phyloP scores from a whole-genome alignment of 768 basidiomycete genomes.

The Megacollybia marginata region DNA sequence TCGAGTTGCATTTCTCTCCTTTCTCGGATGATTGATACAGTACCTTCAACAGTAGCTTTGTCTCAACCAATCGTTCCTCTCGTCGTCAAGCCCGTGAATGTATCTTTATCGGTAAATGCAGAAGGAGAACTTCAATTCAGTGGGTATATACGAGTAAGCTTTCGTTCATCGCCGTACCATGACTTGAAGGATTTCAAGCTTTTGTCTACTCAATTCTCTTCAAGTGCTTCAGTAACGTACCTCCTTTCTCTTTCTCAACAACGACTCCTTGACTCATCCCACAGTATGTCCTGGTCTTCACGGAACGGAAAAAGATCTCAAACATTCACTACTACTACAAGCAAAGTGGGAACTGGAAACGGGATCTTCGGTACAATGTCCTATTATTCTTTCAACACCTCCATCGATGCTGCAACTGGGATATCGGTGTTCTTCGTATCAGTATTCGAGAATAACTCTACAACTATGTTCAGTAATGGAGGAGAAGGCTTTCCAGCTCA shows the following conservation, averaged over 20 bases:
- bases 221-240: slow-evolving; percentile 1
- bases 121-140: slow-evolving; percentile 2
- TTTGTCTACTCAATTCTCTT: neutral
- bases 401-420: slow-evolving; percentile 3
- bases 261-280: neutral
- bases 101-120: slow-evolving; percentile 3
- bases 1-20: slow-evolving; percentile 9
- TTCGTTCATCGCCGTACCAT: neutral
- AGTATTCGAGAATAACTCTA: neutral
- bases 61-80: slow-evolving; percentile 10
- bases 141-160: slow-evolving; percentile 7
- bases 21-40: slow-evolving; percentile 14
- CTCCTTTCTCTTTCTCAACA: neutral
- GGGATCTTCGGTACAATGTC: slow-evolving; percentile 10
- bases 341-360: neutral
- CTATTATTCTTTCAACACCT: slow-evolving; percentile 8
- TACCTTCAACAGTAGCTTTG: slow-evolving; percentile 9
- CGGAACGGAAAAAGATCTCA: neutral
- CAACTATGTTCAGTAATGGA: neutral
- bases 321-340: neutral
- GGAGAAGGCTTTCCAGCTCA: neutral
- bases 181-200: neutral
- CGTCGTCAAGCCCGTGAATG: slow-evolving; percentile 8
- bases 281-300: slow-evolving; percentile 4
- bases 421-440: slow-evolving; percentile 5